Conservation (phyloP, 495 filamentous ascomycete species). For the Xylaria nigripes region DNA sequence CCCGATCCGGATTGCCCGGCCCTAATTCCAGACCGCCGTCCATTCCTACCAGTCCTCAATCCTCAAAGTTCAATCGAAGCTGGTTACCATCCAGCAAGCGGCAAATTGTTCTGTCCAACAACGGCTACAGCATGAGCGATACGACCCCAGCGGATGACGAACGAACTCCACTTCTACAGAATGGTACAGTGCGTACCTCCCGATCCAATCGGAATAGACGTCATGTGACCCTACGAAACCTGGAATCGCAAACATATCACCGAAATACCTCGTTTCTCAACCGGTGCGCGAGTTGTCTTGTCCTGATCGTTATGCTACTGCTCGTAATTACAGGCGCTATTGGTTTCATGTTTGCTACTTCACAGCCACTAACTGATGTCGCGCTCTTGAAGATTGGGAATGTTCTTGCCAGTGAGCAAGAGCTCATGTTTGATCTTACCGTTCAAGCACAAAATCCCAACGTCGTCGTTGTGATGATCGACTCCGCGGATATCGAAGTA, state of each 20-base stretch:
- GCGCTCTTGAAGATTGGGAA: conserved; percentile 70
- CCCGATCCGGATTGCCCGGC: conserved; percentile 30
- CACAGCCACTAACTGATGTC: conserved; percentile 75
- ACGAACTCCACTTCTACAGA: conserved; percentile 65
- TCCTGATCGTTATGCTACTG: conserved; percentile 64
- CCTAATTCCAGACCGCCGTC: conserved; percentile 50
- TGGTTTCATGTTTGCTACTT: conserved; percentile 81
- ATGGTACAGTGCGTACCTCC: conserved; percentile 42
- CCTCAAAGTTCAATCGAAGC: conserved; percentile 18
- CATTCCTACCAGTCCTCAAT: conserved; percentile 48
- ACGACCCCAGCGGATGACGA: conserved; percentile 71
- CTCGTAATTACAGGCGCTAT: conserved; percentile 71
- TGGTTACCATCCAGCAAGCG: conserved; percentile 24
- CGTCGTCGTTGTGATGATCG: conserved; percentile 72
- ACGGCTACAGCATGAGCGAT: conserved; percentile 47
- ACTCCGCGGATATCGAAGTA: conserved; percentile 77
- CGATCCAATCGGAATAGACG: conserved; percentile 55
- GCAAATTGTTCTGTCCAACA: conserved; percentile 28
- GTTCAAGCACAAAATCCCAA: conserved; percentile 88
- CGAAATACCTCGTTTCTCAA: conserved; percentile 54
- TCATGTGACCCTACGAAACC: conserved; percentile 51
- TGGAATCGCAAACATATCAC: conserved; percentile 65
- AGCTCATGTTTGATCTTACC: conserved; percentile 90
- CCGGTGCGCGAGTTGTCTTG: conserved; percentile 70
- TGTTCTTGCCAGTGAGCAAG: conserved; percentile 86